These are phyloP conservation scores for Claviceps citrina DNA, from an alignment of 2,329 filamentous ascomycete species.

Conservation along the genomic window DNA sequence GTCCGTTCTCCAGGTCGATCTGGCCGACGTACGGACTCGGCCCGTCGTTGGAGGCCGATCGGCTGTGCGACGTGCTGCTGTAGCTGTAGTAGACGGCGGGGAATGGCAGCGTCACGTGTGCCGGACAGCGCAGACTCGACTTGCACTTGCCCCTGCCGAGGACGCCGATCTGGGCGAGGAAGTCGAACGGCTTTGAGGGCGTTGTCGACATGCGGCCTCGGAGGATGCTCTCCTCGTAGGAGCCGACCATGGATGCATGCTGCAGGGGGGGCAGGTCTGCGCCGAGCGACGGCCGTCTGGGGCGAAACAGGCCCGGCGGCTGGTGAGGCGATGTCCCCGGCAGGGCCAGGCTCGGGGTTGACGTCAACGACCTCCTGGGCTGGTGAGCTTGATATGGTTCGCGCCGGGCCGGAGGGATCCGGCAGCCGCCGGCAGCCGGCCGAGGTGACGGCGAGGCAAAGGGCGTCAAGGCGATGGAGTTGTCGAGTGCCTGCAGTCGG, in stretches of 20 bases:
- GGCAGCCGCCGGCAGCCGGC: slow-evolving; percentile 13
- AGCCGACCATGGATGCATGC: slow-evolving; percentile 91
- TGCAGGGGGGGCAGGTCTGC: slow-evolving; percentile 65
- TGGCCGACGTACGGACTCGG: slow-evolving; percentile 93
- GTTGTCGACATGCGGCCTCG: slow-evolving; percentile 93
- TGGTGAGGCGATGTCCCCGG: slow-evolving; percentile 33
- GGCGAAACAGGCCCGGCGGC: slow-evolving; percentile 33
- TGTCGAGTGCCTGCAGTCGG: slow-evolving; percentile 59
- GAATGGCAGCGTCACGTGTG: slow-evolving; percentile 81
- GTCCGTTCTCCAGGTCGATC: slow-evolving; percentile 73
- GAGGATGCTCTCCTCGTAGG: slow-evolving; percentile 93
- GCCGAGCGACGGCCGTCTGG: slow-evolving; percentile 54
- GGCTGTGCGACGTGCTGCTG: slow-evolving; percentile 47
- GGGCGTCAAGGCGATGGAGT: slow-evolving; percentile 39
- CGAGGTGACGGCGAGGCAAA: slow-evolving; percentile 26
- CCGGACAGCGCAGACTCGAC: slow-evolving; percentile 65
- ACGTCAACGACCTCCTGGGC: slow-evolving; percentile 58
- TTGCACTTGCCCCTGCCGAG: slow-evolving; percentile 82
- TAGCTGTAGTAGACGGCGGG: slow-evolving; percentile 96
- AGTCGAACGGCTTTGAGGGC: slow-evolving; percentile 81
- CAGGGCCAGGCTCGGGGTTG: slow-evolving; percentile 29
- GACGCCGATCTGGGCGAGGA: slow-evolving; percentile 89
- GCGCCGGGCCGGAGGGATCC: slow-evolving; percentile 29
- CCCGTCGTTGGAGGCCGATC: slow-evolving; percentile 58
- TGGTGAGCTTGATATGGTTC: slow-evolving; percentile 68